Base-by-base conservation (phyloP, 2,329 filamentous ascomycete genomes). In the Aureobasidium sp. region DNA sequence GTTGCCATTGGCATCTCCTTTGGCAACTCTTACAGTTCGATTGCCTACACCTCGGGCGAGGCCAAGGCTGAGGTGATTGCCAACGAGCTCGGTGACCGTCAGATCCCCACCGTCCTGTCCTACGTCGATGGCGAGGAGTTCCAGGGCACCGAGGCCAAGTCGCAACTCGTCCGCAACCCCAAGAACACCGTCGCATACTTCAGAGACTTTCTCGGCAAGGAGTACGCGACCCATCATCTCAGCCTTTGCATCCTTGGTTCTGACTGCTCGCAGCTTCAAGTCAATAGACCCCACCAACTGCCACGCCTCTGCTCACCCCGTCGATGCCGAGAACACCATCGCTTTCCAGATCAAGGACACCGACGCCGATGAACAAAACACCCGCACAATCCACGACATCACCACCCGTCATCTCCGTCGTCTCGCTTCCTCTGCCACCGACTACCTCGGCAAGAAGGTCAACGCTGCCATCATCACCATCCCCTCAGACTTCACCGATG, bases 51-150 rank as follows among this genome's bases (percentile, higher is more conserved):
- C 41, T 81, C 85, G 58, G 71, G 72, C 58, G 91, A 97, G 66
- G 91, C 94, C 72, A 95, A 94, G 78, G 85, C 90, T 60, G 89
- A 96, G 70, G 91, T 98, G 59, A 97, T 98, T 74, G 93, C 93
- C 67, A 97, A 98, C 74, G 93, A 97, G 76, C 93, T 97, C 68
- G 93, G 93, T 78, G 88, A 98, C 74, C 90, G 93, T 71, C 91
- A 97, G 72, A 98, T 98, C 61, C 93, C 93, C 60, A 88, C 90
- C 38, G 83, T 94, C 63, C 78, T 98, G 63, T 96, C 93, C 32
- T 98, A 98, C 70, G 85, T 95, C 66, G 85, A 90, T 53, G 93
- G 90, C 61, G 93, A 98, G 68, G 91, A 98, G 74, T 96, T 95
- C 73, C 90, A 94, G 67, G 93, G 93, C 65, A 85, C 87, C 60